Evolutionary conservation across 139 green algal species (phyloP).

Genomic region (Gonium pectorale): DNA sequence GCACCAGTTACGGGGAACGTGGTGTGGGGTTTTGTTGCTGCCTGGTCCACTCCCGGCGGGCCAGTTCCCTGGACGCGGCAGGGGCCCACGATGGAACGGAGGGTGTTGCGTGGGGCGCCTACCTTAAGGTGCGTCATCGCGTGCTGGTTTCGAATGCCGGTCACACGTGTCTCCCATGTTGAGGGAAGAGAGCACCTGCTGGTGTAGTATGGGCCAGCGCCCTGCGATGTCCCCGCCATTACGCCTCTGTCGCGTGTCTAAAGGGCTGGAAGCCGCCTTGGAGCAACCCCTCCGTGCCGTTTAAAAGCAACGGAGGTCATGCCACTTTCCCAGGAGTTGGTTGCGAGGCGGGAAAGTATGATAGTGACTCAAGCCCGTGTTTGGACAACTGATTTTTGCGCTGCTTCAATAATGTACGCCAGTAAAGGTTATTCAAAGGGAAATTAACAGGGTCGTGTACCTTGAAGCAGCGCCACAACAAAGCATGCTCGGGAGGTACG

Average conservation of each 20-base stretch:
- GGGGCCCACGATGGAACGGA: neutral
- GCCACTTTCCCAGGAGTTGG: neutral
- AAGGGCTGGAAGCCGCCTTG: neutral
- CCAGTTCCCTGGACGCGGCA: no score
- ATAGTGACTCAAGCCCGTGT: neutral
- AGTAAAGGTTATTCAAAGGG: no score
- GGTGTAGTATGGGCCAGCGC: neutral
- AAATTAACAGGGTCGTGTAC: no score
- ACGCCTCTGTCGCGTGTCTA: neutral
- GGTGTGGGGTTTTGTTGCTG: neutral
- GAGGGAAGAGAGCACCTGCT: conserved; percentile 32
- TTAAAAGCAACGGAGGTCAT: neutral
- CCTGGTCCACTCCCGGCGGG: no score
- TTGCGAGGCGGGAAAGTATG: neutral
- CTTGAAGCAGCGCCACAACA: no score
- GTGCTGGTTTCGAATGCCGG: conserved; percentile 17
- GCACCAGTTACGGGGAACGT: neutral
- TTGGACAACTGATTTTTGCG: neutral
- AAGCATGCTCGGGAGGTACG: no score
- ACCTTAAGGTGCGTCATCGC: conserved; percentile 26
- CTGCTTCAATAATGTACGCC: neutral
- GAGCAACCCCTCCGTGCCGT: neutral
- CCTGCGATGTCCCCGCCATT: conserved; percentile 16
- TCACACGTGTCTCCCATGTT: conserved; percentile 18
- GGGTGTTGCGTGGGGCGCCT: neutral